Percentiles rank a stretch among this genome's conserved stretches.
Conservation (phyloP, 2,329 filamentous ascomycete genomes). For the Pyricularia sp. region DNA sequence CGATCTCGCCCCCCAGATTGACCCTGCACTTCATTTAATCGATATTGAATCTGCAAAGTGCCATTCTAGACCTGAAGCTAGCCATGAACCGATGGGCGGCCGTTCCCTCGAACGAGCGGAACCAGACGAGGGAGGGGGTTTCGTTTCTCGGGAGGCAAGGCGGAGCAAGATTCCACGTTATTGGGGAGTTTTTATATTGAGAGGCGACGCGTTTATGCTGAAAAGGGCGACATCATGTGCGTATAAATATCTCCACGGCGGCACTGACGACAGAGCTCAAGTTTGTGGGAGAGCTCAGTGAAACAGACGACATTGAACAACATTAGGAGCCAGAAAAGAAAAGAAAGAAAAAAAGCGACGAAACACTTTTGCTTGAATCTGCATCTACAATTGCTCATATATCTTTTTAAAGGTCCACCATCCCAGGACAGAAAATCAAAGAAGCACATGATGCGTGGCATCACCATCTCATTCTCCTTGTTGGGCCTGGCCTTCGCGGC, state of each 20-base stretch:
- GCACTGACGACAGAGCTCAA: too few relatives aligned
- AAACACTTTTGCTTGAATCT: not conserved
- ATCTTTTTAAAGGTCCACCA: not conserved
- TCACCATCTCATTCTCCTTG: not conserved
- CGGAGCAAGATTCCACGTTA: not conserved
- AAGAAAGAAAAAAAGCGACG: not conserved
- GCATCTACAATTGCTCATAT: not conserved
- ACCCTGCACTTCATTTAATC: not conserved
- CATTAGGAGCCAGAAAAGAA: not conserved
- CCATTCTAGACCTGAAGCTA: not conserved
- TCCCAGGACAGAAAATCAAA: not conserved
- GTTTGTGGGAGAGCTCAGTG: not conserved
- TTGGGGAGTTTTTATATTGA: not conserved
- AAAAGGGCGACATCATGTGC: not conserved
- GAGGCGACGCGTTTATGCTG: not conserved
- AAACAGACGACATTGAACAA: not conserved
- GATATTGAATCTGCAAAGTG: not conserved
- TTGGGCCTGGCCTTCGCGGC: constrained; percentile 2
- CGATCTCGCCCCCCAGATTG: not conserved
- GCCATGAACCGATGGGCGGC: not conserved
- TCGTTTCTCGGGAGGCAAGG: not conserved
- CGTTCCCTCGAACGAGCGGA: not conserved
- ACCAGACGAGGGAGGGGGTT: not conserved
- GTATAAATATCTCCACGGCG: not conserved
- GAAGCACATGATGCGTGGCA: not conserved